phyloP scores from a whole-genome alignment of 208 protist genomes.

The Porcisia deanei region DNA sequence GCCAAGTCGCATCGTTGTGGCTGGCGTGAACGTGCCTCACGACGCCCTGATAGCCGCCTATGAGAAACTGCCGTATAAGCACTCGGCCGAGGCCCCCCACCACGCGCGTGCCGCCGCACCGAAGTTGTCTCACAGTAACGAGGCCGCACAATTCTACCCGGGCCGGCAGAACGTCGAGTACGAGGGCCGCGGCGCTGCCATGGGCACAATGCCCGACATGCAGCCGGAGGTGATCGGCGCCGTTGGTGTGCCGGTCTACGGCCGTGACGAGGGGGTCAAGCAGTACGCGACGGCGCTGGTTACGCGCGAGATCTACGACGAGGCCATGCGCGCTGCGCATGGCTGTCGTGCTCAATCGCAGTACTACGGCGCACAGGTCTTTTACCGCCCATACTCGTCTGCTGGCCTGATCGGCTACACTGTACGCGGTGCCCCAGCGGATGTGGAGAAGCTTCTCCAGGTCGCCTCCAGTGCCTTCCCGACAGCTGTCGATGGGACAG shows the following conservation, averaged over 20 bases:
- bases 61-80: constrained; percentile 72
- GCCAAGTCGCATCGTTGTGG: constrained; percentile 70
- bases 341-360: constrained; percentile 17
- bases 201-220: constrained; percentile 88
- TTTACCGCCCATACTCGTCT: constrained; percentile 82
- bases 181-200: constrained; percentile 68
- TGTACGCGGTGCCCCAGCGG: constrained; percentile 50
- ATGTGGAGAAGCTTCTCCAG: constrained; percentile 40
- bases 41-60: constrained; percentile 80
- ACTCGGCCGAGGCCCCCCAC: constrained; percentile 73
- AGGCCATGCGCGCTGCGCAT: constrained; percentile 34
- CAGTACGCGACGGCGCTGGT: constrained; percentile 68
- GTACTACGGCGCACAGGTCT: constrained; percentile 59
- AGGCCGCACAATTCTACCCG: constrained; percentile 79
- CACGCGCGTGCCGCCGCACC: constrained; percentile 41
- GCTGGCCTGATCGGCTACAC: constrained; percentile 82
- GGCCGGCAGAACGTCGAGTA: constrained; percentile 56
- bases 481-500: constrained; percentile 31
- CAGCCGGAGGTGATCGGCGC: constrained; percentile 74
- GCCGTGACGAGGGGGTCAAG: constrained; percentile 52
- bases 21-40: constrained; percentile 83
- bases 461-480: constrained; percentile 45
- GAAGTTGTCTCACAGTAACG: constrained; percentile 49
- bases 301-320: constrained; percentile 60
- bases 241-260: constrained; percentile 62